phyloP scores from a whole-genome alignment of 2,329 filamentous ascomycete genomes.

The Verticillium klebahnii region DNA sequence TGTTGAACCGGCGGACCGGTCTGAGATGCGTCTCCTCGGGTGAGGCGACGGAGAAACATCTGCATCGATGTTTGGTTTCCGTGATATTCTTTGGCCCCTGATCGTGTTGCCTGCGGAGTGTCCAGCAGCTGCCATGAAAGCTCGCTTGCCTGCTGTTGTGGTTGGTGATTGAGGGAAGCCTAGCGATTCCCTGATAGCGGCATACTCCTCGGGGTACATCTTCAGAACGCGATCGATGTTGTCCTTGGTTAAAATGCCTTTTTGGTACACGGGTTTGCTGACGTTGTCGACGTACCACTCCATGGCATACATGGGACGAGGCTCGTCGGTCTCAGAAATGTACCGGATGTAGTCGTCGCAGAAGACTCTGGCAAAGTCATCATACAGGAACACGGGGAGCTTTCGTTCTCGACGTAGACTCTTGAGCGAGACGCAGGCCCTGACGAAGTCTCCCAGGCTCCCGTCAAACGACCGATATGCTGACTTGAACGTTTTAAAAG shows the following conservation, averaged over 20 bases:
- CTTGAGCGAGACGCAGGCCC: conserved; percentile 38
- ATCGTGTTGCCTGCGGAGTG: neutral
- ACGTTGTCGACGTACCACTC: conserved; percentile 34
- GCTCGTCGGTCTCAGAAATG: conserved; percentile 21
- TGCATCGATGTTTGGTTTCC: neutral
- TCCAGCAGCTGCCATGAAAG: neutral
- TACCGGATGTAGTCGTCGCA: conserved; percentile 37
- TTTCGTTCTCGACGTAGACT: conserved; percentile 26
- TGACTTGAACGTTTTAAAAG: conserved; percentile 32
- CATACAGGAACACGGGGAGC: conserved; percentile 40
- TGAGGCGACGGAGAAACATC: neutral
- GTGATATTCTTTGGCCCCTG: neutral
- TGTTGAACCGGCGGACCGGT: neutral
- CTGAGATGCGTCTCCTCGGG: neutral
- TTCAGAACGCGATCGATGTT: conserved; percentile 29
- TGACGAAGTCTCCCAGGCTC: conserved; percentile 35
- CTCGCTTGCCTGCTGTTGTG: neutral
- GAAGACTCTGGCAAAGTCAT: conserved; percentile 47
- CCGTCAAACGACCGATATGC: conserved; percentile 40
- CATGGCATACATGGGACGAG: conserved; percentile 28
- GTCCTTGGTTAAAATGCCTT: conserved; percentile 24
- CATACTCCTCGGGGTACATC: conserved; percentile 24
- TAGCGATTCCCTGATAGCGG: conserved; percentile 7
- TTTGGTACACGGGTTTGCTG: conserved; percentile 15
- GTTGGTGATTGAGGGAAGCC: neutral